Evolutionary conservation across 331 rosid species (phyloP), one percentile per base, ranked within the genome.

Genomic region (Malus hybrid): DNA sequence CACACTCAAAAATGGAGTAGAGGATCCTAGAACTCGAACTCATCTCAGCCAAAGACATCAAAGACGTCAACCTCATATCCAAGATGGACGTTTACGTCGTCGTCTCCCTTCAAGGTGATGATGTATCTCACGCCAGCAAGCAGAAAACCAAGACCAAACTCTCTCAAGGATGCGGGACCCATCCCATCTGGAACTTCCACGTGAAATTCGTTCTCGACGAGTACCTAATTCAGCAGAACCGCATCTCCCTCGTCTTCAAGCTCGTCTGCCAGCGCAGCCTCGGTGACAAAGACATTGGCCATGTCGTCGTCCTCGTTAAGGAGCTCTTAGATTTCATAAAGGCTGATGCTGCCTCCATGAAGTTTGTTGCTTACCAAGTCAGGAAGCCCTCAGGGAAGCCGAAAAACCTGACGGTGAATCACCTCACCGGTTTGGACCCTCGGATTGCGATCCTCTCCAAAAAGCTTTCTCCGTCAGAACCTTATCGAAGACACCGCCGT

Each of bases 401-500:
- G 6, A 67, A 86, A 34, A 24, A 94, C 91, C 88, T 94, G 69
- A 94, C 97, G n/a, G 85, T 92, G 16, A 94, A 94, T 81, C 96
- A 96, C 7, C 81, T 94, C 65, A 80, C 97, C 24, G 16, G 69
- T 54, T 66, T 94, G 82, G 97, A 94, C 83, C 69, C 92, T 73
- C 96, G 99, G 81, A 90, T 94, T 44, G 86, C 62, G n/a, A 79
- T 81, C 70, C 92, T 94, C 15, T 80, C 90, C 67, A 85, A 78
- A 79, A 90, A 94, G 84, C 20, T 94, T 96, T 10, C 74, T 94
- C 60, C 97, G 97, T 31, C 97, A 92, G 59, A 92, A 94, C 86
- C 96, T 92, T 62, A n/a, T 94, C 76, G 76, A 82, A 2, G 97
- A 94, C 61, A 69, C 74, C 56, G 90, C 96, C 69, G 85, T 88